Evolutionary conservation across 805 yeast genomes (phyloP).

Genomic region (Yamadazyma sp.): DNA sequence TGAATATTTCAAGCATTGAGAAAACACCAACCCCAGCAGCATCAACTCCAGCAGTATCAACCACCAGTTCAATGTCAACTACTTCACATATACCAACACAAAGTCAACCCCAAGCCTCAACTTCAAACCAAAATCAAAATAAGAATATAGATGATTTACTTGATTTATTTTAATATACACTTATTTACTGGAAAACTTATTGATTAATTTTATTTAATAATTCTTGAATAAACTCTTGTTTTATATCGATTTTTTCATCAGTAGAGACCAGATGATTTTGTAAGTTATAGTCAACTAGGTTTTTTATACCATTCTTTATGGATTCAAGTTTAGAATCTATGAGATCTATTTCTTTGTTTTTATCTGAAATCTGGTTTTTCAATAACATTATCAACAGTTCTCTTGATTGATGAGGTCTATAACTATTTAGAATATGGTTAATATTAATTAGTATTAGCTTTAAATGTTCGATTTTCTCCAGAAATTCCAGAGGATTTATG

Average conservation of each 20-base stretch:
- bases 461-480: constrained; percentile 69
- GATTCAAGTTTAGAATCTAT: constrained; percentile 40
- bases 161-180: constrained; percentile 28
- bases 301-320: constrained; percentile 35
- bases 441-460: constrained; percentile 80
- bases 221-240: not conserved
- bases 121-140: constrained; percentile 1
- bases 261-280: constrained; percentile 9
- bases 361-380: constrained; percentile 66
- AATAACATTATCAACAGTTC: constrained; percentile 79
- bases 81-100: too few species aligned
- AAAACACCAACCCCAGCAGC: constrained; percentile 6
- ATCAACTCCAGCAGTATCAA: not conserved
- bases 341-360: constrained; percentile 48
- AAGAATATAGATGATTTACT: constrained; percentile 31
- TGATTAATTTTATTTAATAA: not conserved
- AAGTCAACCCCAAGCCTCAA: not conserved
- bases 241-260: constrained; percentile 4
- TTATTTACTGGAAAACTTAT: too few species aligned
- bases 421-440: constrained; percentile 87
- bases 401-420: constrained; percentile 92
- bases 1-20: constrained; percentile 15
- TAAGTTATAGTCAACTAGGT: constrained; percentile 3
- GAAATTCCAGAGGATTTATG: constrained; percentile 62
- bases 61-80: constrained; percentile 6